Conservation (phyloP, 1,284 basidiomycete genomes). For the Neolentinus lepideus region DNA sequence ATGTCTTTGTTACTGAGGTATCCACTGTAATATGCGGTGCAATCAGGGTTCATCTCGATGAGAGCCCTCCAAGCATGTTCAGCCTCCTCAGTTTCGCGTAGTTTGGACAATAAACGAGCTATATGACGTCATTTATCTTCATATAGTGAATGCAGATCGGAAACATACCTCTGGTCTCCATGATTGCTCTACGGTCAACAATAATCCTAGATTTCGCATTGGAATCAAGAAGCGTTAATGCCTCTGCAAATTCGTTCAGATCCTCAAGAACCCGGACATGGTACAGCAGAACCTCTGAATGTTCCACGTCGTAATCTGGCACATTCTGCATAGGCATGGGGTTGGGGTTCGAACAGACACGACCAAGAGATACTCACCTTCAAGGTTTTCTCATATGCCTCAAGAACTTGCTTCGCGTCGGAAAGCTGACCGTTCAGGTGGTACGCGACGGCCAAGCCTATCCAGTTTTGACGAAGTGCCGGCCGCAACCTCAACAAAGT, state of each 20-base stretch:
- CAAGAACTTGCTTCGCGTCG: constrained; percentile 72
- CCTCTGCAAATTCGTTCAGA: constrained; percentile 57
- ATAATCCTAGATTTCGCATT: constrained; percentile 61
- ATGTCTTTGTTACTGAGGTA: constrained; percentile 65
- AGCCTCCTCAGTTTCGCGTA: constrained; percentile 58
- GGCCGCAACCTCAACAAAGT: constrained; percentile 80
- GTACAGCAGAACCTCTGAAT: constrained; percentile 82
- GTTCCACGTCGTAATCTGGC: constrained; percentile 75
- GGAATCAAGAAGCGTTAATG: constrained; percentile 55
- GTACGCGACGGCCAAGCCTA: constrained; percentile 84
- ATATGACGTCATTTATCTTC: constrained; percentile 10
- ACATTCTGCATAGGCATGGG: constrained; percentile 44
- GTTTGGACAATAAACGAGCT: constrained; percentile 69
- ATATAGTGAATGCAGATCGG: constrained; percentile 5
- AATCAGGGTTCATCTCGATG: constrained; percentile 84
- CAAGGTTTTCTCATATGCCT: constrained; percentile 56
- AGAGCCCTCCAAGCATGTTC: constrained; percentile 75
- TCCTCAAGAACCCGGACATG: constrained; percentile 79
- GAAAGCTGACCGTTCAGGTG: constrained; percentile 74
- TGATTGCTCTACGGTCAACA: constrained; percentile 65
- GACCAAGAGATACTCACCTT: constrained; percentile 37
- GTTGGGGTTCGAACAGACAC: constrained; percentile 2
- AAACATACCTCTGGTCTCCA: constrained; percentile 61
- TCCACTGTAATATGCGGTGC: constrained; percentile 73
- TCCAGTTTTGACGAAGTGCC: constrained; percentile 84